Percentiles rank a stretch among this genome's conserved stretches.
phyloP scores from a whole-genome alignment of 176 grass and related monocot species.

The Oryza australiensis region DNA sequence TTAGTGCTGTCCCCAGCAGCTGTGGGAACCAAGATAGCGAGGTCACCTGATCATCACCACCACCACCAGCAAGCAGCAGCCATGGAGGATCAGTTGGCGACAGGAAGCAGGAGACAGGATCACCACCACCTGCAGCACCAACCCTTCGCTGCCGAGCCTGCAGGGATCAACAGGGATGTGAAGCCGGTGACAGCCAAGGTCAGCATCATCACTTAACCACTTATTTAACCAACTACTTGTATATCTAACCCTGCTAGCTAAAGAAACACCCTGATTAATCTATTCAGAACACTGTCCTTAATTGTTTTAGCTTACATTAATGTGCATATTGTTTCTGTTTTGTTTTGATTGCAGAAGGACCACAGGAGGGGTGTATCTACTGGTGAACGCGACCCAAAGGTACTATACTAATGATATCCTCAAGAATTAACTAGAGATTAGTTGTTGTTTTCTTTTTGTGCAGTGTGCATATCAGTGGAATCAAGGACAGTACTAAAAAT shows the following conservation, averaged over 20 bases:
- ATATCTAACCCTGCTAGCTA: neutral
- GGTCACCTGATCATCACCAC: constrained; percentile 41
- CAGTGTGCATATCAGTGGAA: neutral
- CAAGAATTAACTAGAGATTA: neutral
- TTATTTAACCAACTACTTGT: neutral
- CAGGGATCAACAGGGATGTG: constrained; percentile 62
- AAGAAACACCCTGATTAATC: neutral
- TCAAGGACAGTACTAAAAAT: neutral
- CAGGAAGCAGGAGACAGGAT: constrained; percentile 50
- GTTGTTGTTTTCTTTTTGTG: neutral
- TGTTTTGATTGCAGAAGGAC: constrained; percentile 65
- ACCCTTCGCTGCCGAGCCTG: constrained; percentile 44
- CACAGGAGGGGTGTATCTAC: constrained; percentile 56
- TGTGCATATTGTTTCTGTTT: neutral
- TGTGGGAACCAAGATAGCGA: constrained; percentile 65
- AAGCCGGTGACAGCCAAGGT: constrained; percentile 69
- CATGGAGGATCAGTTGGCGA: constrained; percentile 61
- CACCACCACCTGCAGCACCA: constrained; percentile 58
- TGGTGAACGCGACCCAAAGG: constrained; percentile 85
- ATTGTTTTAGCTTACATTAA: neutral
- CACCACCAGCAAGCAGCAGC: constrained; percentile 40
- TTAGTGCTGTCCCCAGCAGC: constrained; percentile 66
- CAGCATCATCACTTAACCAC: neutral
- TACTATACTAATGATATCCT: constrained; percentile 36
- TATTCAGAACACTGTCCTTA: neutral